Percentiles rank a stretch among this genome's conserved stretches.
Conservation (phyloP, 495 filamentous ascomycete species). For the Apodospora peruviana region DNA sequence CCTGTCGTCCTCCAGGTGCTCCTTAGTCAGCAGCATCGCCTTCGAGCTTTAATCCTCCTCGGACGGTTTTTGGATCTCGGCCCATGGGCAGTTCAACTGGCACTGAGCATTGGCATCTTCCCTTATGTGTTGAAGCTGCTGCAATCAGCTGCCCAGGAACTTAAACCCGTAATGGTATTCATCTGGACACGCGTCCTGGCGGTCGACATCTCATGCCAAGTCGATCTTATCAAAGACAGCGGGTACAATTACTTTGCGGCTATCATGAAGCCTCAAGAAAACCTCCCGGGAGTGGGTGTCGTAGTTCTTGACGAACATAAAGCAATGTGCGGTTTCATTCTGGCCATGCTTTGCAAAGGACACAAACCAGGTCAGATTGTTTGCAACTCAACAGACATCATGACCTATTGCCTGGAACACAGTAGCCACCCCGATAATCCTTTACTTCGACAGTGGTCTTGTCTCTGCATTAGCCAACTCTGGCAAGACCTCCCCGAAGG, state of each 20-base stretch:
- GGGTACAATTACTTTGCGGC: conserved; percentile 94
- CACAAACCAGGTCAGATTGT: conserved; percentile 87
- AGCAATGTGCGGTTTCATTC: conserved; percentile 98
- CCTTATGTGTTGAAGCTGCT: conserved; percentile 95
- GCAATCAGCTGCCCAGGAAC: conserved; percentile 87
- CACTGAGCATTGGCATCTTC: conserved; percentile 96
- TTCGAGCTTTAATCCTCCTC: conserved; percentile 88
- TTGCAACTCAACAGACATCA: conserved; percentile 77
- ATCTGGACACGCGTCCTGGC: conserved; percentile 98
- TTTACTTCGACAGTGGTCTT: conserved; percentile 90
- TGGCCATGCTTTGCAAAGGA: conserved; percentile 92
- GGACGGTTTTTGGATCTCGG: conserved; percentile 93
- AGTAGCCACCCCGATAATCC: conserved; percentile 81
- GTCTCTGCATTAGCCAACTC: conserved; percentile 90
- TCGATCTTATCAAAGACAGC: conserved; percentile 90
- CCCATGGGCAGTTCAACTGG: conserved; percentile 95
- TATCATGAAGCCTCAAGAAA: conserved; percentile 77
- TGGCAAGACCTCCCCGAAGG: conserved; percentile 88
- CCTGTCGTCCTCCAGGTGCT: conserved; percentile 95
- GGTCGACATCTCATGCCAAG: conserved; percentile 88
- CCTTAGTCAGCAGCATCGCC: conserved; percentile 87
- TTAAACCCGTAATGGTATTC: conserved; percentile 99
- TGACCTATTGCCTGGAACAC: conserved; percentile 76
- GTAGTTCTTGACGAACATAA: conserved; percentile 86
- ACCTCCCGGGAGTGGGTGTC: conserved; percentile 77